A percentile compares a stretch with the other conserved stretches of the same genome.
Evolutionary conservation across 2,329 filamentous ascomycete genomes (phyloP).

Genomic region (Colletotrichum sp.): DNA sequence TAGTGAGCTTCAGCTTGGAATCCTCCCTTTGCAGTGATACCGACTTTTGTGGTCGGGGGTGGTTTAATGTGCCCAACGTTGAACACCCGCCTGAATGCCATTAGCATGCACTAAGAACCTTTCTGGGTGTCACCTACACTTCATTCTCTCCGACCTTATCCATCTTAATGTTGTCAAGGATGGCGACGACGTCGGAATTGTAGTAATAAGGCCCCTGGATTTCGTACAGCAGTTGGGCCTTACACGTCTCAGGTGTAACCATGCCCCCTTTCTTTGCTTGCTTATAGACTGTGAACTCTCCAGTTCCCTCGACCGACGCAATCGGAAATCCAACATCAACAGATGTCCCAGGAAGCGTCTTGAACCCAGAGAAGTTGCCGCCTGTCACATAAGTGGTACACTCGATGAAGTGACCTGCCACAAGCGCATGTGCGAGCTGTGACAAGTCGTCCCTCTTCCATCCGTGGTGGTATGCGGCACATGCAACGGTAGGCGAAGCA

Average conservation of each 20-base stretch:
- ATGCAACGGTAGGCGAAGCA: conserved; percentile 54
- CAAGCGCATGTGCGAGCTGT: conserved; percentile 47
- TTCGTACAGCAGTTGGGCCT: conserved; percentile 48
- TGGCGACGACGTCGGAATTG: conserved; percentile 48
- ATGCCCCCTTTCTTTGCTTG: conserved; percentile 33
- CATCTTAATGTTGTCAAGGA: conserved; percentile 44
- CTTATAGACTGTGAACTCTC: conserved; percentile 53
- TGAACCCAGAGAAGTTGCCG: conserved; percentile 55
- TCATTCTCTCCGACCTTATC: conserved; percentile 46
- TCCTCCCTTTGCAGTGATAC: conserved; percentile 47
- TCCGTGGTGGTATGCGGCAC: conserved; percentile 55
- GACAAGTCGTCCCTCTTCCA: conserved; percentile 51
- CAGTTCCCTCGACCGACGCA: conserved; percentile 50
- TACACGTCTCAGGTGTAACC: conserved; percentile 33
- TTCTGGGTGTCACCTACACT: conserved; percentile 24
- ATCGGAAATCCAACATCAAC: conserved; percentile 52
- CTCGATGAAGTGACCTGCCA: conserved; percentile 56
- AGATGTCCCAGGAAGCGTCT: conserved; percentile 38
- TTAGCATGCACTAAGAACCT: not conserved
- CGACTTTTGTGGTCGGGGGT: conserved; percentile 41
- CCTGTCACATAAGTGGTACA: conserved; percentile 58
- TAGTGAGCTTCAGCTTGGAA: conserved; percentile 52
- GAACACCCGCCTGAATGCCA: not conserved
- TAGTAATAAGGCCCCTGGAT: conserved; percentile 49
- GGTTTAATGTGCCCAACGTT: conserved; percentile 26